Percentiles rank a stretch among this genome's conserved stretches.
Conservation (phyloP, 495 filamentous ascomycete genomes). For the Xanthoparmelia taractica region DNA sequence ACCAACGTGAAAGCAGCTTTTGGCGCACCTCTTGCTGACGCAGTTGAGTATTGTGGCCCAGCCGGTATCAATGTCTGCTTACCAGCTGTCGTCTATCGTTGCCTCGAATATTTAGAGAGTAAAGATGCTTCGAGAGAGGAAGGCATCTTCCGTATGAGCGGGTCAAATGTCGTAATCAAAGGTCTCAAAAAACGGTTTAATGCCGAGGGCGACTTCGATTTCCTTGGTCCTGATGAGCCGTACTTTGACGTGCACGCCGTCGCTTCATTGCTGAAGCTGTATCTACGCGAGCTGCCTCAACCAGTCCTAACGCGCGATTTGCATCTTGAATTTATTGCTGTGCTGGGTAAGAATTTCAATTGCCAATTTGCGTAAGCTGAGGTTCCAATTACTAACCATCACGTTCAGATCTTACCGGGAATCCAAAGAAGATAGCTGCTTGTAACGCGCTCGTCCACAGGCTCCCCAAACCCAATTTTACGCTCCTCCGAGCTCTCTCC, state of each 20-base stretch:
- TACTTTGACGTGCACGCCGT: constrained; percentile 96
- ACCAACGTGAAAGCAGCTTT: constrained; percentile 68
- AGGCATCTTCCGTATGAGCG: constrained; percentile 92
- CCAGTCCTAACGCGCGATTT: constrained; percentile 87
- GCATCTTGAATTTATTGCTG: constrained; percentile 78
- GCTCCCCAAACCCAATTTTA: constrained; percentile 71
- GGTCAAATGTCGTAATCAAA: constrained; percentile 90
- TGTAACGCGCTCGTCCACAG: constrained; percentile 77
- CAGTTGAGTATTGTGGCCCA: constrained; percentile 71
- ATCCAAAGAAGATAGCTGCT: constrained; percentile 69
- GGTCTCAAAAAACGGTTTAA: constrained; percentile 87
- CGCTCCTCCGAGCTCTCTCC: constrained; percentile 73
- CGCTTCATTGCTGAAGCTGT: constrained; percentile 87
- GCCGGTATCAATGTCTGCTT: constrained; percentile 61
- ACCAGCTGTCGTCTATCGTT: constrained; percentile 94
- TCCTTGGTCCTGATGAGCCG: constrained; percentile 63
- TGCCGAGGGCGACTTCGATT: constrained; percentile 84
- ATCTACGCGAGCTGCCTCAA: constrained; percentile 82
- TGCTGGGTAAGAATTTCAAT: constrained; percentile 59
- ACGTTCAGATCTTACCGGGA: constrained; percentile 54
- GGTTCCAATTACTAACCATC: constrained; percentile 16
- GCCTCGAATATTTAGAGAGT: constrained; percentile 82
- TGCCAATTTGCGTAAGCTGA: neutral
- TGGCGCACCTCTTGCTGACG: constrained; percentile 78
- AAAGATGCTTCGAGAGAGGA: constrained; percentile 82